phyloP scores from a whole-genome alignment of 495 filamentous ascomycete genomes.

The Neurospora sp. region DNA sequence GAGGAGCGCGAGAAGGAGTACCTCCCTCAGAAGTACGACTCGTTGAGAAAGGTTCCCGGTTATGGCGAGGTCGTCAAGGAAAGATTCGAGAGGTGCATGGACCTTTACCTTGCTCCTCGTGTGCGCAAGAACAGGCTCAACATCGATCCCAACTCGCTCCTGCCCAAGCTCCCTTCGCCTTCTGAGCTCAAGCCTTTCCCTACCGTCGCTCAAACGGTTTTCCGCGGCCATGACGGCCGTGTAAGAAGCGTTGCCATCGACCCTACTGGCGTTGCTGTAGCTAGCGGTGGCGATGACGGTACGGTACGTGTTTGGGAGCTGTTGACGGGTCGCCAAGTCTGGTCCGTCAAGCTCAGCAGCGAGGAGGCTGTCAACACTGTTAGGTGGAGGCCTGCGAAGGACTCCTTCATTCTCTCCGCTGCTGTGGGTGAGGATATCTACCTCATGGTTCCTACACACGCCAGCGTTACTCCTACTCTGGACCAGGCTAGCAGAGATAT shows the following conservation, averaged over 20 bases:
- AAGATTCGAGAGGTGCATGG: slow-evolving; percentile 88
- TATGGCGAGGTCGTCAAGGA: slow-evolving; percentile 87
- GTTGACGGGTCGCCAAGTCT: slow-evolving; percentile 74
- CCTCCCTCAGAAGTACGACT: slow-evolving; percentile 67
- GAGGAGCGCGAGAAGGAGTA: slow-evolving; percentile 89
- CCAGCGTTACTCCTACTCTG: slow-evolving; percentile 28
- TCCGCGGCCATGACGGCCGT: slow-evolving; percentile 78
- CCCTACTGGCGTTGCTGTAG: slow-evolving; percentile 29
- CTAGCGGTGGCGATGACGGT: slow-evolving; percentile 90
- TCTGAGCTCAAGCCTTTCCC: slow-evolving; percentile 92
- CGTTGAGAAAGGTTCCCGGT: slow-evolving; percentile 85
- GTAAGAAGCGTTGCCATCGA: slow-evolving; percentile 68
- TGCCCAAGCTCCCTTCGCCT: slow-evolving; percentile 91
- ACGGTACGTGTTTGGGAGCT: slow-evolving; percentile 88
- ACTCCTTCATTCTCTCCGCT: slow-evolving; percentile 70
- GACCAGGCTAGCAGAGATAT: slow-evolving; percentile 64
- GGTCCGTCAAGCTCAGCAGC: slow-evolving; percentile 67
- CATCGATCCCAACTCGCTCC: slow-evolving; percentile 86
- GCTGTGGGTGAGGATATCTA: slow-evolving; percentile 77
- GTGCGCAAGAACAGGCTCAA: slow-evolving; percentile 89
- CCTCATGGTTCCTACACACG: slow-evolving; percentile 56
- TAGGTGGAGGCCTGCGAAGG: slow-evolving; percentile 78
- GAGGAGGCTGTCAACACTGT: slow-evolving; percentile 81
- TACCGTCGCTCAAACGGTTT: slow-evolving; percentile 72
- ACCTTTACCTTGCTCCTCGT: slow-evolving; percentile 88